A percentile compares a stretch with the other conserved stretches of the same genome.
These are phyloP conservation scores for Olyra latifolia DNA, from an alignment of 176 grass and related monocot species.

Conservation along the genomic window DNA sequence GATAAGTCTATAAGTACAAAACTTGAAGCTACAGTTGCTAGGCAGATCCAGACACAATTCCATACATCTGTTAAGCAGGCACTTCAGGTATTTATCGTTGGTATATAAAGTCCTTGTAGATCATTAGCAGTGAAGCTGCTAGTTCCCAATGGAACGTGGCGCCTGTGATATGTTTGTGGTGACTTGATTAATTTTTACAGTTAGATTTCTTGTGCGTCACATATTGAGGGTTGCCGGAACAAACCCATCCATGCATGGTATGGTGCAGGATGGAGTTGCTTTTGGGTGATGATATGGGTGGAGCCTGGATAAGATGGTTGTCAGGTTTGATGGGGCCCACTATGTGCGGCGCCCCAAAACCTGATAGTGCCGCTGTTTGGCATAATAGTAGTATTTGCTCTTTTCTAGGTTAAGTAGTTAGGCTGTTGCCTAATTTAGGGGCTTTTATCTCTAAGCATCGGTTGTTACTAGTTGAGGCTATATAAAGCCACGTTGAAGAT, in stretches of 20 bases:
- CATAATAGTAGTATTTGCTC: too few species aligned
- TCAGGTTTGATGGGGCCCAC: too few species aligned
- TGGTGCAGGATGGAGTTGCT: not conserved
- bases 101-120: not conserved
- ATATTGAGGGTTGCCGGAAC: not conserved
- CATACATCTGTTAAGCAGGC: constrained; percentile 74
- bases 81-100: constrained; percentile 66
- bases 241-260: constrained; percentile 5
- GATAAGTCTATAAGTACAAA: constrained; percentile 79
- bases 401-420: too few species aligned
- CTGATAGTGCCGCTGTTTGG: too few species aligned
- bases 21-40: constrained; percentile 74
- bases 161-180: not conserved
- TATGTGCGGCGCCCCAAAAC: too few species aligned
- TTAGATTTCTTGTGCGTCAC: not conserved
- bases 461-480: too few species aligned
- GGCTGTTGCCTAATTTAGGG: too few species aligned
- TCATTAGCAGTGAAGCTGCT: constrained; percentile 16
- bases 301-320: constrained; percentile 6
- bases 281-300: not conserved
- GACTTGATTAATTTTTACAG: not conserved
- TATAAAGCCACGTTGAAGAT: too few species aligned
- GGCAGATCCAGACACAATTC: constrained; percentile 89
- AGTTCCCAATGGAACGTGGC: not conserved
- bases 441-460: too few species aligned